Conservation (phyloP, 371 early-diverging fungal genomes). For the Mortierella sp. region DNA sequence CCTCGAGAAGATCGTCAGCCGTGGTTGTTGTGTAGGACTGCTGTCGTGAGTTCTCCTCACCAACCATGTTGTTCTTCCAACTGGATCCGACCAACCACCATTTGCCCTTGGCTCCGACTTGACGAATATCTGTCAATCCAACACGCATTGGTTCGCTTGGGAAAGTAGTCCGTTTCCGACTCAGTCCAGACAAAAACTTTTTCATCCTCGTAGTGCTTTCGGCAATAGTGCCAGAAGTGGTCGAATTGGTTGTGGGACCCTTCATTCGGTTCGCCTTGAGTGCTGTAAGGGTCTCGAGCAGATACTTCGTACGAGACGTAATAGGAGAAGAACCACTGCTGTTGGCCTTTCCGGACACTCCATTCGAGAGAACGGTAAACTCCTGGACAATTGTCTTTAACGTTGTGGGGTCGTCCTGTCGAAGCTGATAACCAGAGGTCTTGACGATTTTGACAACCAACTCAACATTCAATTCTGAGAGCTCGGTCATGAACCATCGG, state of each 20-base stretch:
- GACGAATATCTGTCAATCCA: constrained; percentile 87
- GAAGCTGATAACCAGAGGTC: constrained; percentile 87
- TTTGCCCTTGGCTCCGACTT: constrained; percentile 83
- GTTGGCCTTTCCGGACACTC: constrained; percentile 24
- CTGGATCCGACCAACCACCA: constrained; percentile 91
- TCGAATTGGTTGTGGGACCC: constrained; percentile 61
- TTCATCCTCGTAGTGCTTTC: constrained; percentile 81
- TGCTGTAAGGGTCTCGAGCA: constrained; percentile 92
- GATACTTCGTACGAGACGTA: constrained; percentile 83
- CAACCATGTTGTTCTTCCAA: constrained; percentile 78
- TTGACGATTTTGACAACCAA: constrained; percentile 85
- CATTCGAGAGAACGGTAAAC: constrained; percentile 37
- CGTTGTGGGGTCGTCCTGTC: constrained; percentile 91
- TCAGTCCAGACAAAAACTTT: constrained; percentile 78
- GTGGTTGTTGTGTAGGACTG: constrained; percentile 58
- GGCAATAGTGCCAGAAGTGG: constrained; percentile 58
- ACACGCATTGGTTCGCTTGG: constrained; percentile 85
- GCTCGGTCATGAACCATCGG: constrained; percentile 68
- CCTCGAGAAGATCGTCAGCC: constrained; percentile 72
- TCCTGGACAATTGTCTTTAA: constrained; percentile 85
- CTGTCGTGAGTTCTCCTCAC: constrained; percentile 53
- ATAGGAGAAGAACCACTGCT: constrained; percentile 12
- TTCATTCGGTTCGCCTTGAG: constrained; percentile 94
- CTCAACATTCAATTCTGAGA: constrained; percentile 89
- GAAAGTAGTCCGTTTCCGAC: constrained; percentile 68